Percentiles rank a stretch among this genome's conserved stretches.
phyloP scores from a whole-genome alignment of 2,329 filamentous ascomycete genomes.

The Paracamarosporium sp. region DNA sequence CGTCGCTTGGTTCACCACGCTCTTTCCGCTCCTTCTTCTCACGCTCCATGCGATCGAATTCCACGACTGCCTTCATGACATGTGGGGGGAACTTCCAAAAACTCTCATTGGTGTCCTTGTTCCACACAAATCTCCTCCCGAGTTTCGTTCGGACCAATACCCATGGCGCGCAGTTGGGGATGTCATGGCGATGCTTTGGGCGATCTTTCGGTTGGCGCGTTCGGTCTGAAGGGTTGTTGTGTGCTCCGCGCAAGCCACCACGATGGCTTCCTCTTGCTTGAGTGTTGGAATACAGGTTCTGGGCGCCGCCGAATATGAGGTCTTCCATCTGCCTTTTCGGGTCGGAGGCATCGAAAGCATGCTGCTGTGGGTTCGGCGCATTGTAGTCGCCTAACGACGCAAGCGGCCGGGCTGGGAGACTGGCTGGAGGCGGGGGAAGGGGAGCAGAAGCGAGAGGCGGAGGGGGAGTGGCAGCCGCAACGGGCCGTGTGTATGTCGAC shows the following conservation, averaged over 20 bases:
- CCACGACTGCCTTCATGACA: constrained; percentile 75
- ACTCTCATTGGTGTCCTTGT: constrained; percentile 83
- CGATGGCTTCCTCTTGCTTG: constrained; percentile 45
- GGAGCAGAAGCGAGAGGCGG: constrained; percentile 5
- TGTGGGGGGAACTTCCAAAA: constrained; percentile 95
- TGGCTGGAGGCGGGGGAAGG: constrained; percentile 9
- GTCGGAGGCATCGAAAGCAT: constrained; percentile 45
- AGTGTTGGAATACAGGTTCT: constrained; percentile 24
- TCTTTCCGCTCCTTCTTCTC: constrained; percentile 64
- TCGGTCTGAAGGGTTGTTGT: constrained; percentile 64
- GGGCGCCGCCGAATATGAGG: constrained; percentile 37
- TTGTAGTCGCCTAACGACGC: constrained; percentile 24
- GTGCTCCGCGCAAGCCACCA: constrained; percentile 51
- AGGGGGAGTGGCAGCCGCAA: constrained; percentile 14
- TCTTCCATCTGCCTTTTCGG: constrained; percentile 60
- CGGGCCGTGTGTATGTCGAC: constrained; percentile 83
- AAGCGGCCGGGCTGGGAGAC: constrained; percentile 6
- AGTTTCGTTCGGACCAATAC: constrained; percentile 91
- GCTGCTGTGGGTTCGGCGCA: constrained; percentile 53
- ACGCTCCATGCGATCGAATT: constrained; percentile 75
- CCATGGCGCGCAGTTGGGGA: constrained; percentile 87
- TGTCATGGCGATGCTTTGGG: constrained; percentile 78
- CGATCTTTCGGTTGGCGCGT: constrained; percentile 77
- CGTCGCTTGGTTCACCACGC: constrained; percentile 54
- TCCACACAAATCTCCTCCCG: constrained; percentile 88